Evolutionary conservation across 192 early-diverging fungal genomes (phyloP), one percentile per base, ranked within the genome.

Genomic region (Coemansia sp.): DNA sequence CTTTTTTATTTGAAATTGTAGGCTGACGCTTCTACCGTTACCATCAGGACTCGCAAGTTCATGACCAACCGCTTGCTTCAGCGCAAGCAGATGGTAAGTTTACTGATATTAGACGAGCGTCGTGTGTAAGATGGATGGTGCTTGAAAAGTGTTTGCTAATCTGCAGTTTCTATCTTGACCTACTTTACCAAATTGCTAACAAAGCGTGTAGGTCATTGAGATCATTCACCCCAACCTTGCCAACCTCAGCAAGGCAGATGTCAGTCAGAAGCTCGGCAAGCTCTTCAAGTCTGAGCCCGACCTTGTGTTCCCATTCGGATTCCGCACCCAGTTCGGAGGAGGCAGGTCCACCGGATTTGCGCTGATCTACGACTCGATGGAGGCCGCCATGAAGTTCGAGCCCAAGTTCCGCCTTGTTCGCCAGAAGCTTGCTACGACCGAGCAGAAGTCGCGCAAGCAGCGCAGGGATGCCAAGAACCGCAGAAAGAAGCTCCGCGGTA

Each of bases 401-500:
- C 96, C 96, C 82, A 99, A 97, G 89, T 93, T 92, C 91, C 89
- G 96, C 72, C 89, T 95, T 61, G 87, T 90, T 56, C 86, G 96
- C 60, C 78, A 89, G 64, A 86, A 91, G 84, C 73, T 59, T 70
- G 72, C 81, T 74, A 89, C 87, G 78, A 40, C 39, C 43, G 53
- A 31, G 20, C 68, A 61, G 13, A 86, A 85, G 63, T 88, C 93
- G 59, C 92, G 93, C 85, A 99, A 97, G 89, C 97, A 99, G 86
- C 91, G 94, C 78, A 99, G 96, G 93, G 95, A 99, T 83, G 88
- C 91, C 81, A 96, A 96, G 91, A 98, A 98, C 93, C 88, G 97
- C 77, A 81, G 87, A 81, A 99, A 99, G 94, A 99, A 95, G 91
- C 86, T 95, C 88, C 88, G 91, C 75, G 95, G 95, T 82, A 95